These are phyloP conservation scores for Asterophora parasitica DNA, from an alignment of 768 basidiomycete species.

Conservation along the genomic window DNA sequence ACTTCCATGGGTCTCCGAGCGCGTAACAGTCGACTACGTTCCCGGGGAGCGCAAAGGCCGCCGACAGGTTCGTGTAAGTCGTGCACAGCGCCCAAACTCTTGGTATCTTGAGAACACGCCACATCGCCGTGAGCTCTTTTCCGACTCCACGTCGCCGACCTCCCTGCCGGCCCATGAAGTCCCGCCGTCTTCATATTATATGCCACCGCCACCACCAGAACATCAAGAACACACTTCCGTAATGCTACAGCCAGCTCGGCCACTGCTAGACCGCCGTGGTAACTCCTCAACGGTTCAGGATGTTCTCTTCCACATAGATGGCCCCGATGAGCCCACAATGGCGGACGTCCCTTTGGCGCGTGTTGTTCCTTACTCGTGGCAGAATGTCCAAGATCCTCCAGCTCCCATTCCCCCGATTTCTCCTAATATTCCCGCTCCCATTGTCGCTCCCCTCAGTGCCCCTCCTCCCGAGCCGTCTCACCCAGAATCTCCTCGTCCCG, in stretches of 20 bases:
- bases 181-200: background rate
- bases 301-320: background rate
- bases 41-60: slow-evolving; percentile 20
- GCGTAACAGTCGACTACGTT: slow-evolving; percentile 28
- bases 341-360: background rate
- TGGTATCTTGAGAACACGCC: slow-evolving; percentile 13
- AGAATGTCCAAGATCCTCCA: no score
- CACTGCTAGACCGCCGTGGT: no score
- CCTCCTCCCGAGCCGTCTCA: background rate
- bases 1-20: slow-evolving; percentile 33
- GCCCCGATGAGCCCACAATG: background rate
- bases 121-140: slow-evolving; percentile 10
- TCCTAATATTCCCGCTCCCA: no score
- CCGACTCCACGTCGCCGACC: slow-evolving; percentile 11
- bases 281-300: background rate
- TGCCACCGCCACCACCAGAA: background rate
- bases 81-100: slow-evolving; percentile 8
- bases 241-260: no score
- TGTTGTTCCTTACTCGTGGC: background rate
- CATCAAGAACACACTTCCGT: background rate
- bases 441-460: background rate
- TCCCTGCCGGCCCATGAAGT: background rate
- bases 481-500: background rate
- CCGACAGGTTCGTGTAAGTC: slow-evolving; percentile 7
- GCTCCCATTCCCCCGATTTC: no score